Percentiles rank a stretch among this genome's conserved stretches.
Conservation (phyloP, 768 basidiomycete species). For the Strobilomyces dryophilus region DNA sequence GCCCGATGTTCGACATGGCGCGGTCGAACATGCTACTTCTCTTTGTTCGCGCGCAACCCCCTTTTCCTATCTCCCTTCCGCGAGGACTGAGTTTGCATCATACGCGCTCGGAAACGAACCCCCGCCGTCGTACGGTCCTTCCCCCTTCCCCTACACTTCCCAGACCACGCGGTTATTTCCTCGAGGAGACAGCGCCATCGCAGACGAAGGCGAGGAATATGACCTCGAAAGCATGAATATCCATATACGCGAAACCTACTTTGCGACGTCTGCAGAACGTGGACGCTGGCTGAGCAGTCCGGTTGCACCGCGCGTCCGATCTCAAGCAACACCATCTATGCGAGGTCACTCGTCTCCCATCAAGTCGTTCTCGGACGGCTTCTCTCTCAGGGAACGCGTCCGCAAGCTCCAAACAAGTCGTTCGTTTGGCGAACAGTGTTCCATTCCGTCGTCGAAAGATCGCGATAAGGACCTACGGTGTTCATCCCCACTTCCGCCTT, state of each 20-base stretch:
- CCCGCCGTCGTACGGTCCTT: not conserved
- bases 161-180: slow-evolving; percentile 3
- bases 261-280: slow-evolving; percentile 54
- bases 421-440: not conserved
- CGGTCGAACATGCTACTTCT: not conserved
- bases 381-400: slow-evolving; percentile 2
- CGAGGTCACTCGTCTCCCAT: slow-evolving; percentile 24
- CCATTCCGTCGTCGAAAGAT: slow-evolving; percentile 1
- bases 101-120: not conserved
- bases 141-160: not conserved
- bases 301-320: slow-evolving; percentile 25
- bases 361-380: slow-evolving; percentile 5
- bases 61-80: slow-evolving; percentile 13
- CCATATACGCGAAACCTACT: slow-evolving; percentile 45
- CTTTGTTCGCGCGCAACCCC: slow-evolving; percentile 4
- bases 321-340: slow-evolving; percentile 10
- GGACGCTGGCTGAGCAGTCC: slow-evolving; percentile 57
- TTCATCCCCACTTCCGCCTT: slow-evolving; percentile 32
- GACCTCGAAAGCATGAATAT: slow-evolving; percentile 33
- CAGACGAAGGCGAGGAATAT: slow-evolving; percentile 25
- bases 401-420: not conserved
- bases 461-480: slow-evolving; percentile 17
- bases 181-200: slow-evolving; percentile 13
- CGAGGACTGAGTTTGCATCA: slow-evolving; percentile 14
- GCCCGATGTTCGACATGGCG: not conserved